These are phyloP conservation scores for Entophlyctis luteolus DNA, from an alignment of 192 early-diverging fungal species.

Conservation along the genomic window DNA sequence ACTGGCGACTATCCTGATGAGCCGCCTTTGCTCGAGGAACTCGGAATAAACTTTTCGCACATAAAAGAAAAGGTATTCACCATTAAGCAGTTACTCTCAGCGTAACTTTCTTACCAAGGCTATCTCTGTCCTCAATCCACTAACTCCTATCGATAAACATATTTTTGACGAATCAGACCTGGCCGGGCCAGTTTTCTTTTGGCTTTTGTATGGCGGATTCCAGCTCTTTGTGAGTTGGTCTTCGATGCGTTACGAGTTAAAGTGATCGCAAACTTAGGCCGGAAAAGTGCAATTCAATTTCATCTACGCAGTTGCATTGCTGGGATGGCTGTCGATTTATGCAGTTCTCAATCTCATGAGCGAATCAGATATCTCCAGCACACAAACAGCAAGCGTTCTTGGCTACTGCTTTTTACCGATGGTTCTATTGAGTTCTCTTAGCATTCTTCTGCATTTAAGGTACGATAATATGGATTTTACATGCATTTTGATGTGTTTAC, in stretches of 20 bases:
- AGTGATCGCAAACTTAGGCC: no score
- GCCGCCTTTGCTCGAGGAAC: constrained; percentile 90
- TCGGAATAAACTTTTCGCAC: constrained; percentile 91
- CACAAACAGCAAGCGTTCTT: constrained; percentile 86
- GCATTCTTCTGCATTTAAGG: constrained; percentile 68
- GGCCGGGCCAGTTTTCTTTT: constrained; percentile 74
- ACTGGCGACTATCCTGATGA: constrained; percentile 90
- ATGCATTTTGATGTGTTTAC: neutral
- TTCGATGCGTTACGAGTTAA: no score
- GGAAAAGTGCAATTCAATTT: constrained; percentile 94
- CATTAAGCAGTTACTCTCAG: no score
- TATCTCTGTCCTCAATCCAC: constrained; percentile 39
- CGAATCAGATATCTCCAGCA: constrained; percentile 77
- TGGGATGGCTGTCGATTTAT: constrained; percentile 83
- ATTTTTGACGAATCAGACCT: constrained; percentile 97
- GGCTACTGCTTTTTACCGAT: constrained; percentile 96
- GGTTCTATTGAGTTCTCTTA: constrained; percentile 80
- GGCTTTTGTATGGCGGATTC: constrained; percentile 82
- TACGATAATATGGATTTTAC: constrained; percentile 26
- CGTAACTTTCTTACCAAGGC: no score
- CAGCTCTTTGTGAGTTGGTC: constrained; percentile 70
- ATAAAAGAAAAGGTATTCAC: constrained; percentile 74
- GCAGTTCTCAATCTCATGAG: constrained; percentile 92
- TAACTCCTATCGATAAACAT: constrained; percentile 44
- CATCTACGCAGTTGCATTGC: constrained; percentile 88